A percentile compares a stretch with the other conserved stretches of the same genome.
Conservation (phyloP, 352 stramenopile species). For the Globisporangium mamillatum region DNA sequence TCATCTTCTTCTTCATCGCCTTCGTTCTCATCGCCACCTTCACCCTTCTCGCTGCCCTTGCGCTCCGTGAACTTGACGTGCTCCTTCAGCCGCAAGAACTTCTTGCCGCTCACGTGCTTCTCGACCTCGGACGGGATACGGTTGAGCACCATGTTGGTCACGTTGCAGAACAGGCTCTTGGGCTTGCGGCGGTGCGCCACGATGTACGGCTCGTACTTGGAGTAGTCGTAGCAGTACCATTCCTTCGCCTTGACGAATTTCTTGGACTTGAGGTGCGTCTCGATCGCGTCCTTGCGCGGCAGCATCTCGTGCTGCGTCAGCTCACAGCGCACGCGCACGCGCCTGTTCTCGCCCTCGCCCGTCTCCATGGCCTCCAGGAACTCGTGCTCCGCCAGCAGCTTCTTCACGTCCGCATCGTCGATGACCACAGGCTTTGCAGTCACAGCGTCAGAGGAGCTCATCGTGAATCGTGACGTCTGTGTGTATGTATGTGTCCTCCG, state of each 20-base stretch:
- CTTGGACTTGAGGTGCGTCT: conserved; percentile 70
- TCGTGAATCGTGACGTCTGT: not conserved
- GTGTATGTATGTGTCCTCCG: not conserved
- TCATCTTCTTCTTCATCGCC: conserved; percentile 34
- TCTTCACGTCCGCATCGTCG: conserved; percentile 29
- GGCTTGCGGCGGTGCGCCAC: conserved; percentile 77
- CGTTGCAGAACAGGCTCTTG: conserved; percentile 87
- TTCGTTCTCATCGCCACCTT: conserved; percentile 37
- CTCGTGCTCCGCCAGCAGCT: conserved; percentile 44
- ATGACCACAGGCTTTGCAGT: conserved; percentile 28
- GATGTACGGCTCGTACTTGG: conserved; percentile 90
- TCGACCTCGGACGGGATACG: conserved; percentile 86
- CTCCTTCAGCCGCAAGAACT: conserved; percentile 78
- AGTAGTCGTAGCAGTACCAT: conserved; percentile 90
- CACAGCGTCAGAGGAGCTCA: not conserved
- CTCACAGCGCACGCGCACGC: conserved; percentile 63
- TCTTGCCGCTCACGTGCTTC: conserved; percentile 87
- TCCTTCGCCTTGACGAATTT: conserved; percentile 79
- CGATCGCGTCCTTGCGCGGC: conserved; percentile 52
- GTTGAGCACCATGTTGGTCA: conserved; percentile 86
- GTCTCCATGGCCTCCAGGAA: conserved; percentile 54
- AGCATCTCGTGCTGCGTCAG: conserved; percentile 82
- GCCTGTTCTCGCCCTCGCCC: conserved; percentile 41
- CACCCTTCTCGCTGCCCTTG: conserved; percentile 26
- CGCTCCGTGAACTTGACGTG: conserved; percentile 47